Evolutionary conservation across 495 filamentous ascomycete species (phyloP).

Genomic region (Geopyxis carbonaria): DNA sequence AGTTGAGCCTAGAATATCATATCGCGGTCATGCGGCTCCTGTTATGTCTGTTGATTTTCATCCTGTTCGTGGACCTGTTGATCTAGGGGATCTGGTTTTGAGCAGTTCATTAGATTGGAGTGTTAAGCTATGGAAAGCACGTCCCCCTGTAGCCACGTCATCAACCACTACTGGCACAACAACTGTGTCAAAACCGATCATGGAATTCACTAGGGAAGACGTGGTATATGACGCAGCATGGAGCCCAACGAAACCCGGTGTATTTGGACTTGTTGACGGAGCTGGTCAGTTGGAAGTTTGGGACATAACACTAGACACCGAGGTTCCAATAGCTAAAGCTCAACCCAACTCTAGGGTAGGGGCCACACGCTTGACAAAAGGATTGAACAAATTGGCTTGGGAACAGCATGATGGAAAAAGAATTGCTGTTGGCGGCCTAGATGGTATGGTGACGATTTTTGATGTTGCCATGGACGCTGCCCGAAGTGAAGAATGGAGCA

Average conservation of each 20-base stretch:
- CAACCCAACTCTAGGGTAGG: constrained; percentile 46
- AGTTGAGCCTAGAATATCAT: constrained; percentile 68
- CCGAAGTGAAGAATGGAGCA: constrained; percentile 75
- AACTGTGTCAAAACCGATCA: constrained; percentile 44
- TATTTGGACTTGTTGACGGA: constrained; percentile 88
- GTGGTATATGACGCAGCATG: constrained; percentile 90
- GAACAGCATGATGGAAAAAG: constrained; percentile 73
- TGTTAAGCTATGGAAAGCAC: constrained; percentile 88
- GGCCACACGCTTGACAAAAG: constrained; percentile 46
- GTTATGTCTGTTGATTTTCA: constrained; percentile 96
- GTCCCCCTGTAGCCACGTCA: constrained; percentile 52
- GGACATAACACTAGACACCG: constrained; percentile 82
- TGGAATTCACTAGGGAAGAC: constrained; percentile 84
- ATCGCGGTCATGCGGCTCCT: constrained; percentile 75
- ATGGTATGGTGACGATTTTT: constrained; percentile 78
- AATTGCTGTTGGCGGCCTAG: constrained; percentile 74
- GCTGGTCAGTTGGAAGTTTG: constrained; percentile 87
- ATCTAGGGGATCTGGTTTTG: constrained; percentile 88
- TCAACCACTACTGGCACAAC: constrained; percentile 33
- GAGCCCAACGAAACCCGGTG: constrained; percentile 78
- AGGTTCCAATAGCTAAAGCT: constrained; percentile 69
- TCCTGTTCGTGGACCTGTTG: constrained; percentile 71
- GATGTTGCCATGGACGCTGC: constrained; percentile 77
- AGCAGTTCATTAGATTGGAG: constrained; percentile 83
- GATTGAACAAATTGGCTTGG: constrained; percentile 86